Evolutionary conservation across 2,329 filamentous ascomycete genomes (phyloP), one percentile per base, ranked within the genome.

Genomic region (Penicillium sp.): DNA sequence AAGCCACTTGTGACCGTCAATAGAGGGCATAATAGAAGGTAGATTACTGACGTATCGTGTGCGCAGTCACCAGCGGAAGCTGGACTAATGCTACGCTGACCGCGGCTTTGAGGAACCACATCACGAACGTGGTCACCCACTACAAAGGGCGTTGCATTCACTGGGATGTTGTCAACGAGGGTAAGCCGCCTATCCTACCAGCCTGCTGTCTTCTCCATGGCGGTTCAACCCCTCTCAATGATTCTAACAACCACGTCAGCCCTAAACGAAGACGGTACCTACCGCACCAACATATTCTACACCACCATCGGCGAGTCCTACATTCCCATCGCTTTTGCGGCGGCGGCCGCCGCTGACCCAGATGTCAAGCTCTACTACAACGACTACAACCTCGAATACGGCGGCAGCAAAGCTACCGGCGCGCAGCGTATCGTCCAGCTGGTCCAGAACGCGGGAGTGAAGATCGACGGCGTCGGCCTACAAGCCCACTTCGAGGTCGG

Each of bases 41-140:
- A 21, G 21, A 21, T 21, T 21, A 21, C 21, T 35, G 8, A 35
- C 7, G 3, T 9, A 35, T 35, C 8, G 7, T 9, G 4, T 11
- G 2, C 5, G 6, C 35, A 75, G 80, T 86, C 48, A 79, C 76
- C 21, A 71, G 71, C 29, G 72, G 77, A 0, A 81, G 81, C 38
- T 91, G 86, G 85, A 88, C 85, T 15, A 83, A 84, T 62, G 79
- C 76, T 3, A 85, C 87, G 46, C 81, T 92, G 3, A 82, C 82
- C 15, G 76, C 77, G 4, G 82, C 85, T 21, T 78, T 90, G 65
- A 79, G 86, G 72, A 76, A 77, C 64, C 77, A 79, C 54, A 77
- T 79, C 53, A 75, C 73, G 44, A 76, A 71, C 38, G 68, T 77
- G 1, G 72, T 75, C 11, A 70, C 67, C 8, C 76, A 77, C 59